These are phyloP conservation scores for Coleophoma eucalyptorum DNA, from an alignment of 2,329 filamentous ascomycete genomes.

Conservation along the genomic window DNA sequence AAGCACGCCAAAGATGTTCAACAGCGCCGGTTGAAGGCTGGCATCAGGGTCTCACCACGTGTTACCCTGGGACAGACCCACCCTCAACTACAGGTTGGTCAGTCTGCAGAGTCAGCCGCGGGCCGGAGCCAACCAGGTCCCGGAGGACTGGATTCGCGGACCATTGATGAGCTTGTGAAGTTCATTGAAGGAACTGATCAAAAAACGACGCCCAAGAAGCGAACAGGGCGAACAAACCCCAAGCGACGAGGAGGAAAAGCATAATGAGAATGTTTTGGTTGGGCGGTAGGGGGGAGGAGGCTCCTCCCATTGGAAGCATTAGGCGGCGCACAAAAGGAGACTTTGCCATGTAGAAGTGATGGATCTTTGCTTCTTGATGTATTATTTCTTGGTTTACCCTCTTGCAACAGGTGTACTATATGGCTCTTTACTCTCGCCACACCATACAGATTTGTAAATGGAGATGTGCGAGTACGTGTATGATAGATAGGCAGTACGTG, in stretches of 20 bases:
- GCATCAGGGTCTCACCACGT: slow-evolving; percentile 63
- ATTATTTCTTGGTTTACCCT: neutral
- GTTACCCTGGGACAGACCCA: slow-evolving; percentile 51
- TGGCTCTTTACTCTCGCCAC: too few species aligned
- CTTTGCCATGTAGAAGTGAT: neutral
- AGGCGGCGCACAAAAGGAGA: slow-evolving; percentile 8
- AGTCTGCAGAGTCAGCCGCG: slow-evolving; percentile 44
- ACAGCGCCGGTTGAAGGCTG: slow-evolving; percentile 66
- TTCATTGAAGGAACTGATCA: slow-evolving; percentile 81
- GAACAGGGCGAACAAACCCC: slow-evolving; percentile 48
- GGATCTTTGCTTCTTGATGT: neutral
- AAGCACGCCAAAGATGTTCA: slow-evolving; percentile 89
- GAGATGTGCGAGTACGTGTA: too few species aligned
- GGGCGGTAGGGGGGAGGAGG: slow-evolving; percentile 6
- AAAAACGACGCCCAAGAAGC: slow-evolving; percentile 50
- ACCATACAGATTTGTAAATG: too few species aligned
- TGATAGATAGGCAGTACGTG: too few species aligned
- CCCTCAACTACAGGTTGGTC: slow-evolving; percentile 60
- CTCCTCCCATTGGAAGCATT: slow-evolving; percentile 6
- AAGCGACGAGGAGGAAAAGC: slow-evolving; percentile 43
- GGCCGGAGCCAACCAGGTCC: slow-evolving; percentile 23
- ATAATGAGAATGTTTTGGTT: slow-evolving; percentile 4
- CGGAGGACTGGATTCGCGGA: slow-evolving; percentile 65
- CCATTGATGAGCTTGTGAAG: slow-evolving; percentile 87
- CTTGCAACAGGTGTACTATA: too few species aligned